Percentiles rank a stretch among this genome's conserved stretches.
Evolutionary conservation across 192 early-diverging fungal species (phyloP).

Genomic region (Backusella parvicylindrica): DNA sequence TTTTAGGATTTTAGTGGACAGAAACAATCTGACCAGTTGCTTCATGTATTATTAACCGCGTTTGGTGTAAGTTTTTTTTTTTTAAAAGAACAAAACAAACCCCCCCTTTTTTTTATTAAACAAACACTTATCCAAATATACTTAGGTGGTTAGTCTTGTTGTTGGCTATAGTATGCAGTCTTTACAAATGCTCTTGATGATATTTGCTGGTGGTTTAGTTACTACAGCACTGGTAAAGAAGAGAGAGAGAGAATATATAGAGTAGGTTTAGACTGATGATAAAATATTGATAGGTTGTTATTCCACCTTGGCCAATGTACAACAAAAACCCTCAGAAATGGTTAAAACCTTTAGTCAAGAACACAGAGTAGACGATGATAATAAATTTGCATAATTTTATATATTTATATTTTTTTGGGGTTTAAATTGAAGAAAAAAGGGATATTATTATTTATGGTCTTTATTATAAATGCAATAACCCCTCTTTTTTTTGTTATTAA

Average conservation of each 20-base stretch:
- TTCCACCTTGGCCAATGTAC: slow-evolving; percentile 22
- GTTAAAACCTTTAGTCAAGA: background rate
- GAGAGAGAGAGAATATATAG: background rate
- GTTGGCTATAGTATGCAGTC: slow-evolving; percentile 10
- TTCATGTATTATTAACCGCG: background rate
- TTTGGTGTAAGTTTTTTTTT: slow-evolving; percentile 1
- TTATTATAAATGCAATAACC: too few relatives aligned
- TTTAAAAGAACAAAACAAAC: background rate
- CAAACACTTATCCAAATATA: background rate
- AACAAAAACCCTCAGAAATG: slow-evolving; percentile 8
- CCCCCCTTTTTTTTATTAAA: too few relatives aligned
- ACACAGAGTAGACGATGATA: background rate
- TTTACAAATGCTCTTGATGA: background rate
- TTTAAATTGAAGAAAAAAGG: too few relatives aligned
- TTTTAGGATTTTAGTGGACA: slow-evolving; percentile 16
- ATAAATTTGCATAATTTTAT: too few relatives aligned
- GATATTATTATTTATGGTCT: too few relatives aligned
- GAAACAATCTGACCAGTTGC: background rate
- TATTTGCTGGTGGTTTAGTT: background rate
- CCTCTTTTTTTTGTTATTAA: background rate
- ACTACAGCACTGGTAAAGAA: background rate
- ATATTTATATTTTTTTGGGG: too few relatives aligned
- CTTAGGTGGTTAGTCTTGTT: slow-evolving; percentile 2
- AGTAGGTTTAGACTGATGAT: background rate
- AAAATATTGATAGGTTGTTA: background rate